These are phyloP conservation scores for Sporothrix dimorphospora DNA, from an alignment of 2,329 filamentous ascomycete species.

Conservation along the genomic window DNA sequence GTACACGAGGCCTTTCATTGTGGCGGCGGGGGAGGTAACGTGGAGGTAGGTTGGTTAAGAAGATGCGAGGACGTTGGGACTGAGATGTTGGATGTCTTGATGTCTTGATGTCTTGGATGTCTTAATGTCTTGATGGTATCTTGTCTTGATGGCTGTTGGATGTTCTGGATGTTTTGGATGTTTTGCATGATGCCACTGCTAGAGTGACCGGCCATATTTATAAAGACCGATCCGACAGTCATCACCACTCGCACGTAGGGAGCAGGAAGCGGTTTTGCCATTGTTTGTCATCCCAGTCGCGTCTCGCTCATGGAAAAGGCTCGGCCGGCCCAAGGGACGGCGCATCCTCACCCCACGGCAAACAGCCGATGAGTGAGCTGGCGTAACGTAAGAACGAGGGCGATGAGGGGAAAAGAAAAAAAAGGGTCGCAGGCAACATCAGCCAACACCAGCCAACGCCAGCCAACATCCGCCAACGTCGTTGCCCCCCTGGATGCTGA, in stretches of 20 bases:
- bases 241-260: neutral
- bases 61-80: neutral
- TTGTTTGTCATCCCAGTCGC: neutral
- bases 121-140: neutral
- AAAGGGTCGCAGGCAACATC: neutral
- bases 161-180: neutral
- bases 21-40: conserved; percentile 22
- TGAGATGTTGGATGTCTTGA: too few relatives aligned
- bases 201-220: neutral
- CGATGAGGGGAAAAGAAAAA: conserved; percentile 2
- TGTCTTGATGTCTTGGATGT: neutral
- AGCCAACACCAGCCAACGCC: too few relatives aligned
- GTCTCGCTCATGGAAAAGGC: neutral
- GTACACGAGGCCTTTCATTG: conserved; percentile 55
- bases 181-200: neutral
- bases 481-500: neutral
- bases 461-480: neutral
- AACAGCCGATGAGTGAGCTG: conserved; percentile 6
- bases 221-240: neutral
- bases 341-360: neutral
- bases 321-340: conserved; percentile 9
- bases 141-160: neutral
- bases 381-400: neutral
- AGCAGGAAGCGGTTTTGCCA: neutral
- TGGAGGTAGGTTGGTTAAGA: neutral